These are phyloP conservation scores for Pseudozyma sp. DNA, from an alignment of 1,284 basidiomycete species.

Conservation along the genomic window DNA sequence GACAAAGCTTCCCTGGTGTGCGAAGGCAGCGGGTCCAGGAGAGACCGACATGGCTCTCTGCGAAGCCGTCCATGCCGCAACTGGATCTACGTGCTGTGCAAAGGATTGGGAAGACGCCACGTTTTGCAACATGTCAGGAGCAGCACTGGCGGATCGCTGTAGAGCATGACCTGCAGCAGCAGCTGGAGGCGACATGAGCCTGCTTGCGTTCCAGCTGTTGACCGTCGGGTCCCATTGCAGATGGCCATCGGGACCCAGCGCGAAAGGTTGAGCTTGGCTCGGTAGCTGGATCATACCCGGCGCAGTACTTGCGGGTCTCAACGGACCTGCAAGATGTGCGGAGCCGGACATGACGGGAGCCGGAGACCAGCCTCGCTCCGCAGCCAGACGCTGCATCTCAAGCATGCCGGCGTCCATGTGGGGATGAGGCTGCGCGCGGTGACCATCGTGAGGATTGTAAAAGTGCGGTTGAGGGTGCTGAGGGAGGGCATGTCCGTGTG, in stretches of 20 bases:
- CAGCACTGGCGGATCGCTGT: constrained; percentile 49
- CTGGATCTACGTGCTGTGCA: constrained; percentile 7
- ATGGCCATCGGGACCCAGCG: constrained; percentile 24
- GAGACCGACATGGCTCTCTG: constrained; percentile 48
- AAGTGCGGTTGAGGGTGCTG: constrained; percentile 16
- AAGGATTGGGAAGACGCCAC: constrained; percentile 7
- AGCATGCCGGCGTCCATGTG: constrained; percentile 42
- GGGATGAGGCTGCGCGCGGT: constrained; percentile 14
- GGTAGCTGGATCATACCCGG: constrained; percentile 51
- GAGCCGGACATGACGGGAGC: constrained; percentile 35
- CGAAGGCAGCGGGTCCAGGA: constrained; percentile 20
- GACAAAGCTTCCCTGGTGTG: constrained; percentile 11
- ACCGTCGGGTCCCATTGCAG: constrained; percentile 40
- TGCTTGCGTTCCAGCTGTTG: constrained; percentile 44
- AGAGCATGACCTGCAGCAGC: constrained; percentile 20
- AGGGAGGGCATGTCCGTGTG: constrained; percentile 8
- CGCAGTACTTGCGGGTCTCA: constrained; percentile 46
- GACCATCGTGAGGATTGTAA: constrained; percentile 16
- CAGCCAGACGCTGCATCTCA: constrained; percentile 43
- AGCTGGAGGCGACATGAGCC: constrained; percentile 25
- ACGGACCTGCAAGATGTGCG: constrained; percentile 7
- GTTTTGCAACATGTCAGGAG: constrained; percentile 44
- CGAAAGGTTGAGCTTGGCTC: constrained; percentile 33
- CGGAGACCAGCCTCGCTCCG: constrained; percentile 61
- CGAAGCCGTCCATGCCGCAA: constrained; percentile 25